A percentile compares a stretch with the other conserved stretches of the same genome.
phyloP scores from a whole-genome alignment of 371 early-diverging fungal species.

The Mortierella sp. region DNA sequence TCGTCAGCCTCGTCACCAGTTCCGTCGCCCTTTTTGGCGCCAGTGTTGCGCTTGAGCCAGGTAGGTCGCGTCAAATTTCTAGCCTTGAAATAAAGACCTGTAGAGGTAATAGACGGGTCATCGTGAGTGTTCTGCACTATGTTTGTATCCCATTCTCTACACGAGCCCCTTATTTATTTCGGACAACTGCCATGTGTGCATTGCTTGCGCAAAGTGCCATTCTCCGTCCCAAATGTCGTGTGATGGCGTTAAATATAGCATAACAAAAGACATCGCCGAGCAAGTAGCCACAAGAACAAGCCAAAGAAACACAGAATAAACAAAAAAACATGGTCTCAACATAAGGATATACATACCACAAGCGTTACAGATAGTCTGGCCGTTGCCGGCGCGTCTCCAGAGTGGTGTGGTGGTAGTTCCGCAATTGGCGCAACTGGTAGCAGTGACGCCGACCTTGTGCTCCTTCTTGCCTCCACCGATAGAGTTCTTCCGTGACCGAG shows the following conservation, averaged over 20 bases:
- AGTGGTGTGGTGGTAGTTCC: conserved; percentile 89
- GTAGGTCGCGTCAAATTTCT: conserved; percentile 85
- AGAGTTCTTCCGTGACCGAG: conserved; percentile 39
- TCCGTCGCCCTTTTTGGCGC: conserved; percentile 36
- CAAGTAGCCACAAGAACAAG: not conserved
- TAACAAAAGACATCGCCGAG: not conserved
- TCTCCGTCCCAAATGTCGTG: not conserved
- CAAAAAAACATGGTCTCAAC: not conserved
- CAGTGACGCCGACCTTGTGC: conserved; percentile 51
- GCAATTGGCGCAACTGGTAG: conserved; percentile 89
- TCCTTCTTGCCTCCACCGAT: conserved; percentile 25
- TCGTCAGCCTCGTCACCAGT: conserved; percentile 43
- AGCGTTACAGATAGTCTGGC: conserved; percentile 92
- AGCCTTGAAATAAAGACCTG: conserved; percentile 86
- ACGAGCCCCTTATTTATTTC: not conserved
- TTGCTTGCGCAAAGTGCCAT: not conserved
- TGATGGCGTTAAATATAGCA: conserved; percentile 1
- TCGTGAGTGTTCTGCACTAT: not conserved
- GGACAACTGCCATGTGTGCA: not conserved
- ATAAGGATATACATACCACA: conserved; percentile 72
- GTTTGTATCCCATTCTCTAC: not conserved
- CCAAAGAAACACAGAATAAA: not conserved
- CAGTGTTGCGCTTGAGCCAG: conserved; percentile 77
- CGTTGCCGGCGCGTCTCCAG: conserved; percentile 91
- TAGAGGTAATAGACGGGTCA: not conserved